Evolutionary conservation across 192 early-diverging fungal genomes (phyloP), one percentile per base, ranked within the genome.

Genomic region (Chytriomyces sp.): DNA sequence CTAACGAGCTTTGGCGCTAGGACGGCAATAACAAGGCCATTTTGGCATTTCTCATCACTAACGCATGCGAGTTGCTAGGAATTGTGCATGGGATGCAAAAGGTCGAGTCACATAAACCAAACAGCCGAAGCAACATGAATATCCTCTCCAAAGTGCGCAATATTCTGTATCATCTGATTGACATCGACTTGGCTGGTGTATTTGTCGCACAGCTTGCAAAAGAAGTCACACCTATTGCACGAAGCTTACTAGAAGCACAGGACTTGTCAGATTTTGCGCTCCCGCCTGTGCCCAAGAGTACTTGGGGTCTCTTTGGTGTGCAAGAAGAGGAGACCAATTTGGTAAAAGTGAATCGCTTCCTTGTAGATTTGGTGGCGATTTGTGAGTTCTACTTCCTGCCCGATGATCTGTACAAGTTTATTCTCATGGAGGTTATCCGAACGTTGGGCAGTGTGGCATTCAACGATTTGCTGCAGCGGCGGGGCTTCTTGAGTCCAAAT

Each of bases 151-250:
- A 93, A 33, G 84, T 92, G 62, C 89, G 90, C 78, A 87, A 86
- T 77, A 93, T 94, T 59, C 79, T 95, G 36, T 49, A 49, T 49
- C 2, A 22, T 49, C 44, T 49, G 22, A n/a, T 49, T 1, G 91
- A 96, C 73, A 88, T 89, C 41, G 90, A 93, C 61, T 91, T 95
- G 49, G 92, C 90, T 84, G 89, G 89, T 78, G 90, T 89, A n/a
- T 95, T 92, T 92, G 88, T 94, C 85, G 92, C 89, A 73, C 89
- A 91, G 38, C 80, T 93, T 61, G 92, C 93, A 78, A 94, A 93
- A 77, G 86, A 89, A 10, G 82, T 96, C 28, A 82, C 78, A 53
- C 92, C 91, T 78, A 88, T 94, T 81, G 89, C 95, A 40, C 90
- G 93, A 3, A 91, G 92, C 25, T 82, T 96, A 19, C 89, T 96